A percentile compares a stretch with the other conserved stretches of the same genome.
Conservation (phyloP, 805 yeast species). For the Lipomyces lipofer region DNA sequence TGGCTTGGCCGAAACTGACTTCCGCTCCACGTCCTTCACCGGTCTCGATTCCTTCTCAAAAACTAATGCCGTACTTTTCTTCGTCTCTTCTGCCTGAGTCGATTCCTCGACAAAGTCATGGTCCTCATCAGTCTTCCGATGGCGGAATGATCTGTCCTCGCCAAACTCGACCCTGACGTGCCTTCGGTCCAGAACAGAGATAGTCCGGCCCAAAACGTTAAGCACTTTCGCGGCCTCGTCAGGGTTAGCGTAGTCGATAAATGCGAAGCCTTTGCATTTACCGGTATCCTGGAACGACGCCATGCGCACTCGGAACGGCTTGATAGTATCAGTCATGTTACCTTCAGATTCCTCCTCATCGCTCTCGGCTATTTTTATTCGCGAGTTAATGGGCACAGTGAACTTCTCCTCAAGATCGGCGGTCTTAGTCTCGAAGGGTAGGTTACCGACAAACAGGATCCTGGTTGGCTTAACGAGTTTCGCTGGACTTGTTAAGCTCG, state of each 20-base stretch:
- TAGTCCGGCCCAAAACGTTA: conserved; percentile 65
- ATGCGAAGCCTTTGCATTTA: conserved; percentile 95
- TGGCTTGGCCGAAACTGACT: neutral
- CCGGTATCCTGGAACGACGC: conserved; percentile 97
- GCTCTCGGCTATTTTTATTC: conserved; percentile 54
- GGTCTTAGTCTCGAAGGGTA: conserved; percentile 87
- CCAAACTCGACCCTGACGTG: conserved; percentile 81
- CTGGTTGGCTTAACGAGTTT: conserved; percentile 75
- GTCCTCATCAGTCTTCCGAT: conserved; percentile 35
- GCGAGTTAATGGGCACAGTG: conserved; percentile 86
- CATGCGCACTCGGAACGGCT: conserved; percentile 78
- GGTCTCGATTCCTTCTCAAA: neutral
- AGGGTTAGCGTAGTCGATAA: conserved; percentile 79
- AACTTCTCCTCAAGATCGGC: conserved; percentile 77
- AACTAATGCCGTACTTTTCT: neutral
- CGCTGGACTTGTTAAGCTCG: conserved; percentile 43
- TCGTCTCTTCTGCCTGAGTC: neutral
- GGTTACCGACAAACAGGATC: conserved; percentile 87
- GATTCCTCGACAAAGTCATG: neutral
- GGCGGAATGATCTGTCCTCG: conserved; percentile 72
- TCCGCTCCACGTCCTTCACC: neutral
- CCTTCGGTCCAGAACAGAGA: conserved; percentile 63
- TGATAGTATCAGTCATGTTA: conserved; percentile 90
- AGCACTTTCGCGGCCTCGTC: conserved; percentile 83
- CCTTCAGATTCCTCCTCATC: conserved; percentile 73